Percentiles rank a stretch among this genome's conserved stretches.
These are phyloP conservation scores for Middelhovenomyces tepae DNA, from an alignment of 805 yeast species.

Conservation along the genomic window DNA sequence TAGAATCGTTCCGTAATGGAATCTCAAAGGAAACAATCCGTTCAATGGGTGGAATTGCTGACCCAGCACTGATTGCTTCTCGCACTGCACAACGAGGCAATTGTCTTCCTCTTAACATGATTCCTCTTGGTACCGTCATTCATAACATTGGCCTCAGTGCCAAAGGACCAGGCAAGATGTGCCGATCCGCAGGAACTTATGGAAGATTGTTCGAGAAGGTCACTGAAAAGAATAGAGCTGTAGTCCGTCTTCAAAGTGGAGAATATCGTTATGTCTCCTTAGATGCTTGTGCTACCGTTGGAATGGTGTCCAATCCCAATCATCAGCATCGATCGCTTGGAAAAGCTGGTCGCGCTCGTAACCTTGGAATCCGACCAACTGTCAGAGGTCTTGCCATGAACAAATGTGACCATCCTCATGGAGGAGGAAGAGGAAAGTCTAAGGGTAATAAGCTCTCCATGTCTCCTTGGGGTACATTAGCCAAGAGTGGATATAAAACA, in stretches of 20 bases:
- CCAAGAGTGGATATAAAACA: slow-evolving; percentile 90
- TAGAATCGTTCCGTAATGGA: slow-evolving; percentile 85
- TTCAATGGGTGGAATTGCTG: slow-evolving; percentile 86
- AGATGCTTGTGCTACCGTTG: slow-evolving; percentile 88
- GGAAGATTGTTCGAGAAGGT: slow-evolving; percentile 79
- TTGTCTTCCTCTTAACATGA: slow-evolving; percentile 84
- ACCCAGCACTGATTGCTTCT: slow-evolving; percentile 82
- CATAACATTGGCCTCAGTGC: slow-evolving; percentile 77
- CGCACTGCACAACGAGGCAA: slow-evolving; percentile 89
- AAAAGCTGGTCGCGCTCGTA: slow-evolving; percentile 93
- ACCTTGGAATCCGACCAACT: slow-evolving; percentile 86
- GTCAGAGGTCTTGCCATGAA: slow-evolving; percentile 99
- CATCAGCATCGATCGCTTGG: slow-evolving; percentile 86
- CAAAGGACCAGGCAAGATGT: slow-evolving; percentile 76
- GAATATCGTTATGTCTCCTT: slow-evolving; percentile 85
- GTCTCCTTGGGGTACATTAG: slow-evolving; percentile 92
- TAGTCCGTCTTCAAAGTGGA: slow-evolving; percentile 79
- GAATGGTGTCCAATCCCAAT: slow-evolving; percentile 85
- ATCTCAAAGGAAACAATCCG: slow-evolving; percentile 64
- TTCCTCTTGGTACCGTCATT: slow-evolving; percentile 88
- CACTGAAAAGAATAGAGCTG: slow-evolving; percentile 60
- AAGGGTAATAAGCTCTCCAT: slow-evolving; percentile 91
- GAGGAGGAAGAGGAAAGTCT: slow-evolving; percentile 99
- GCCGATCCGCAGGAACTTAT: slow-evolving; percentile 91
- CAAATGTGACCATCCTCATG: slow-evolving; percentile 95